Percentiles rank a stretch among this genome's conserved stretches.
phyloP scores from a whole-genome alignment of 139 green algal genomes.

The Chlamydomonas sphaeroides region DNA sequence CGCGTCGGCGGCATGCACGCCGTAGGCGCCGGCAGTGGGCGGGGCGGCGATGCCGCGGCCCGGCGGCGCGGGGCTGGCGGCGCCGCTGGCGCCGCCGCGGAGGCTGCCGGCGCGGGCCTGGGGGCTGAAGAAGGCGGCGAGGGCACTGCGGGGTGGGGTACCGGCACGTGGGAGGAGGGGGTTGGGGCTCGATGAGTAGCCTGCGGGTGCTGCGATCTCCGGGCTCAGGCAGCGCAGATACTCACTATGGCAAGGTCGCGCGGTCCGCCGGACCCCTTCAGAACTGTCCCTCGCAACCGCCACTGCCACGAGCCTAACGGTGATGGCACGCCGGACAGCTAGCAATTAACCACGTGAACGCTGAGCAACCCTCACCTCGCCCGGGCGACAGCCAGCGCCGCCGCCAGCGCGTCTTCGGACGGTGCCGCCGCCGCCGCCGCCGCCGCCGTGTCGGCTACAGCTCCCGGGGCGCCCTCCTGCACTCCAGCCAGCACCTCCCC shows the following conservation, averaged over 20 bases:
- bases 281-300: too few species aligned
- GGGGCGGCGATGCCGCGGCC: too few species aligned
- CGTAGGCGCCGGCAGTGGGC: too few species aligned
- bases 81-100: not conserved
- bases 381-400: not conserved
- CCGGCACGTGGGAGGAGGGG: not conserved
- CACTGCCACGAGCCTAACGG: too few species aligned
- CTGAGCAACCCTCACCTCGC: not conserved
- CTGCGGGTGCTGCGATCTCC: not conserved
- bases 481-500: too few species aligned
- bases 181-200: not conserved
- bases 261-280: too few species aligned
- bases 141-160: not conserved
- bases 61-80: not conserved
- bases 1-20: not conserved
- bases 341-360: too few species aligned
- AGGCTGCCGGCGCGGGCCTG: too few species aligned
- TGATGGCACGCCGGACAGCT: too few species aligned
- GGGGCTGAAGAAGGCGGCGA: not conserved
- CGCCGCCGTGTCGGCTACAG: not conserved
- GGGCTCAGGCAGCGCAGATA: not conserved
- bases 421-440: not conserved
- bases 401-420: constrained; percentile 4
- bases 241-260: not conserved
- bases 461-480: not conserved